These are phyloP conservation scores for Wickerhamiella musiphila DNA, from an alignment of 805 yeast genomes.

Conservation along the genomic window DNA sequence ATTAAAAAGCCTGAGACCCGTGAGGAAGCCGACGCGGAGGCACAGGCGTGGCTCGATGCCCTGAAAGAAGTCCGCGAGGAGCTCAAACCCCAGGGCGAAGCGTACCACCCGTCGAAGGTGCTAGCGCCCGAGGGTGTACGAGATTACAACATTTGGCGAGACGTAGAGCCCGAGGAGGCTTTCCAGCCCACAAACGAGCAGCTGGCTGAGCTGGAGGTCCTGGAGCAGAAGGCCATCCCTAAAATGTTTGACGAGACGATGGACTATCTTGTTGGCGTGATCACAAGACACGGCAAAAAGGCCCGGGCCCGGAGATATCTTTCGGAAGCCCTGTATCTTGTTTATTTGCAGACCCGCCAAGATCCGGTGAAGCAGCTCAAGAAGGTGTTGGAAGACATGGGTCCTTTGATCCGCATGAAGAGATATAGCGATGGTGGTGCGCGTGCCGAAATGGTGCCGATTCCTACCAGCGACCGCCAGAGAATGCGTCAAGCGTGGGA, in stretches of 20 bases:
- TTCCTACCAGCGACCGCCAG: conserved; percentile 66
- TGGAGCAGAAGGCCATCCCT: conserved; percentile 42
- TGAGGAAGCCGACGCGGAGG: conserved; percentile 23
- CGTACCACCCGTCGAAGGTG: conserved; percentile 24
- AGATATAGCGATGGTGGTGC: conserved; percentile 75
- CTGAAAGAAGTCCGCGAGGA: conserved; percentile 25
- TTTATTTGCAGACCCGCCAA: conserved; percentile 48
- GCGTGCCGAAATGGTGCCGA: conserved; percentile 63
- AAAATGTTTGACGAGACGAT: conserved; percentile 48
- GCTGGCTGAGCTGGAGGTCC: conserved; percentile 33
- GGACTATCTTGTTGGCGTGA: conserved; percentile 62
- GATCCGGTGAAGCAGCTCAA: conserved; percentile 70
- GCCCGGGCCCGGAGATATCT: conserved; percentile 57
- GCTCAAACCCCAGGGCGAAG: conserved; percentile 21
- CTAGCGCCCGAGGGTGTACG: conserved; percentile 26
- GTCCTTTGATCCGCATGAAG: conserved; percentile 67
- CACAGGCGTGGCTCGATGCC: conserved; percentile 28
- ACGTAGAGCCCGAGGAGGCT: conserved; percentile 7
- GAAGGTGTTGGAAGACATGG: conserved; percentile 59
- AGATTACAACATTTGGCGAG: conserved; percentile 18
- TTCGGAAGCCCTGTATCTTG: conserved; percentile 63
- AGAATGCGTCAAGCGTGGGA: conserved; percentile 71
- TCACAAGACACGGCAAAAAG: conserved; percentile 87
- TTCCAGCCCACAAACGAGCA: conserved; percentile 45
- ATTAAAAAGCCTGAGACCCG: conserved; percentile 5